A percentile compares a stretch with the other conserved stretches of the same genome.
Conservation (phyloP, 371 early-diverging fungal species). For the Mortierella sp. region DNA sequence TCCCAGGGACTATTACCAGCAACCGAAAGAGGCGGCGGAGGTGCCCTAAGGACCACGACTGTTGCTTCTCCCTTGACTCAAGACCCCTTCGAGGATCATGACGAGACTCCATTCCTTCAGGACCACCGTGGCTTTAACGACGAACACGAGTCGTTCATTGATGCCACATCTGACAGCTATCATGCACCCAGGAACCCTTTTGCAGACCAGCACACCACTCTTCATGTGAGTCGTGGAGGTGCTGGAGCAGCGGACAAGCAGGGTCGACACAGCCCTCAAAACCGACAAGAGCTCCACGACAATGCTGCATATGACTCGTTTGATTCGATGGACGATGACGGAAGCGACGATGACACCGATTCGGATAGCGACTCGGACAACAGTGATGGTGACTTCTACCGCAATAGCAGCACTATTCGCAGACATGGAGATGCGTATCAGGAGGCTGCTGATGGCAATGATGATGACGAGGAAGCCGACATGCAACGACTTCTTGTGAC, state of each 20-base stretch:
- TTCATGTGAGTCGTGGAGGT: not conserved
- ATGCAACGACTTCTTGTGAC: slow-evolving; percentile 33
- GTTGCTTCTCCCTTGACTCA: not conserved
- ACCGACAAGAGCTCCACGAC: not conserved
- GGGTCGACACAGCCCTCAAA: too few relatives aligned
- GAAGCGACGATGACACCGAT: slow-evolving; percentile 1
- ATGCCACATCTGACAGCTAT: slow-evolving; percentile 33
- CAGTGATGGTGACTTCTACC: not conserved
- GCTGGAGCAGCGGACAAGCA: not conserved
- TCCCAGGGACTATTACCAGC: slow-evolving; percentile 12
- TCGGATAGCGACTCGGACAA: slow-evolving; percentile 8
- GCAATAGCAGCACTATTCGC: slow-evolving; percentile 1
- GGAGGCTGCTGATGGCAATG: slow-evolving; percentile 1
- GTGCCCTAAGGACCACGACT: not conserved
- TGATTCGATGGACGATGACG: slow-evolving; percentile 20
- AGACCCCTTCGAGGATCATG: slow-evolving; percentile 13
- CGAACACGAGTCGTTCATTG: slow-evolving; percentile 27
- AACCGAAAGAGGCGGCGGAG: slow-evolving; percentile 6
- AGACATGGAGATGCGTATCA: slow-evolving; percentile 6
- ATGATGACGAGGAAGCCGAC: slow-evolving; percentile 27
- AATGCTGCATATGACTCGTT: slow-evolving; percentile 23
- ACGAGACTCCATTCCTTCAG: slow-evolving; percentile 13
- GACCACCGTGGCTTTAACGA: slow-evolving; percentile 1
- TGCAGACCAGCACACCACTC: not conserved
- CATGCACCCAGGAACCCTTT: slow-evolving; percentile 18